Conservation (phyloP, 169 alveolate species). For the Eimeria sp. region DNA sequence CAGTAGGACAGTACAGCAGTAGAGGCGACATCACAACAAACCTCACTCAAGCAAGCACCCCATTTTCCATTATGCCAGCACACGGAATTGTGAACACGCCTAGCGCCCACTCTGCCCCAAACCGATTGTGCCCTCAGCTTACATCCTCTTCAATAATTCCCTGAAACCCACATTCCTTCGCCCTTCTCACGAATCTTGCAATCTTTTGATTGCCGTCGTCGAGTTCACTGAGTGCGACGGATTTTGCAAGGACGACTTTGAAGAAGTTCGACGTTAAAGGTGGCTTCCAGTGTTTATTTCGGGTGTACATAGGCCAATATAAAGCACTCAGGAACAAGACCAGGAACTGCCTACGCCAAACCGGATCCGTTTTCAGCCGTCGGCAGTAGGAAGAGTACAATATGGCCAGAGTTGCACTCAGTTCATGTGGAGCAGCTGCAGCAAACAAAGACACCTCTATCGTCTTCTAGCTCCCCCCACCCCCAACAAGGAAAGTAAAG, state of each 20-base stretch:
- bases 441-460: background rate
- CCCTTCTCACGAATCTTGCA: conserved; percentile 26
- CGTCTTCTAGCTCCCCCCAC: background rate
- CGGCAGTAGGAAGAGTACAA: conserved; percentile 69
- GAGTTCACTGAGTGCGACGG: conserved; percentile 55
- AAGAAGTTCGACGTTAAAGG: conserved; percentile 66
- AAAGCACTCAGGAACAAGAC: conserved; percentile 66
- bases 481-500: background rate
- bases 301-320: conserved; percentile 83
- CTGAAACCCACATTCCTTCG: conserved; percentile 58
- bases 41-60: background rate
- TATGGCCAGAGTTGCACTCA: conserved; percentile 45
- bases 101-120: background rate
- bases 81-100: no score
- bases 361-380: conserved; percentile 45
- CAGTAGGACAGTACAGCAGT: no score
- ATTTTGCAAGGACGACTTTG: conserved; percentile 64
- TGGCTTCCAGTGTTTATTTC: conserved; percentile 45
- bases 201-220: background rate
- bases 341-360: conserved; percentile 78
- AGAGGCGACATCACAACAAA: no score
- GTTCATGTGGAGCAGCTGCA: conserved; percentile 53
- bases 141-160: conserved; percentile 63
- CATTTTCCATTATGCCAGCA: background rate
- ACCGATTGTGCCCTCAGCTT: background rate